phyloP scores from a whole-genome alignment of 441 rosid genomes.

The Macaranga tanarius region DNA sequence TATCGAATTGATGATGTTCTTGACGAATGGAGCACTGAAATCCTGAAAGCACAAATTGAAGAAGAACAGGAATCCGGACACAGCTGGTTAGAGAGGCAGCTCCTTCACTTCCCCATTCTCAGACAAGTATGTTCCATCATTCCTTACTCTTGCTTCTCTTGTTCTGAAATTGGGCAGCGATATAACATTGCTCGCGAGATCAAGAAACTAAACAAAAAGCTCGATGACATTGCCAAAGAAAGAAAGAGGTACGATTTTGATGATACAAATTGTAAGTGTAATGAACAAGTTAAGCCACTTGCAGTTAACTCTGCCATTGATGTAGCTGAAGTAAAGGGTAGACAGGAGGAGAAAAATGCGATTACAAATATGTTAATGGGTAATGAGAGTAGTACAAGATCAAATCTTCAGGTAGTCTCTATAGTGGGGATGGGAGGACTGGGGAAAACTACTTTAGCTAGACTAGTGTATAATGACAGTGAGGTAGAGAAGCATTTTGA shows the following conservation, averaged over 20 bases:
- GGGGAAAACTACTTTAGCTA: constrained; percentile 24
- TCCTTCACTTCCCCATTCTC: constrained; percentile 2
- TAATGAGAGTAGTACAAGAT: neutral
- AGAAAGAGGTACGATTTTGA: constrained; percentile 1
- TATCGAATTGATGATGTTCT: constrained; percentile 18
- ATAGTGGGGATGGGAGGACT: constrained; percentile 21
- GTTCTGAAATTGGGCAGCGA: neutral
- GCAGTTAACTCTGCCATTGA: constrained; percentile 8
- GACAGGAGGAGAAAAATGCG: neutral
- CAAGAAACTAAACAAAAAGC: constrained; percentile 1
- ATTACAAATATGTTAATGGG: neutral
- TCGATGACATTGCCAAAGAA: constrained; percentile 10
- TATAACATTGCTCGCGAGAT: constrained; percentile 13
- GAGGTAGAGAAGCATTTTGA: neutral
- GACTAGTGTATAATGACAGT: constrained; percentile 7
- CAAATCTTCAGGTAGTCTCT: constrained; percentile 6
- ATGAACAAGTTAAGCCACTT: neutral
- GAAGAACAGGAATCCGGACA: neutral
- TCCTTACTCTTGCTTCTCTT: constrained; percentile 3
- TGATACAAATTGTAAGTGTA: neutral
- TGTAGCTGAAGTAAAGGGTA: constrained; percentile 15
- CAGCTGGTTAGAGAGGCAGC: neutral
- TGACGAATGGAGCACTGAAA: constrained; percentile 20
- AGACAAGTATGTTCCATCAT: constrained; percentile 9
- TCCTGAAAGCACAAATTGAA: constrained; percentile 1